These are phyloP conservation scores for Deinandra increscens DNA, from an alignment of 129 eudicot genomes.

Conservation along the genomic window DNA sequence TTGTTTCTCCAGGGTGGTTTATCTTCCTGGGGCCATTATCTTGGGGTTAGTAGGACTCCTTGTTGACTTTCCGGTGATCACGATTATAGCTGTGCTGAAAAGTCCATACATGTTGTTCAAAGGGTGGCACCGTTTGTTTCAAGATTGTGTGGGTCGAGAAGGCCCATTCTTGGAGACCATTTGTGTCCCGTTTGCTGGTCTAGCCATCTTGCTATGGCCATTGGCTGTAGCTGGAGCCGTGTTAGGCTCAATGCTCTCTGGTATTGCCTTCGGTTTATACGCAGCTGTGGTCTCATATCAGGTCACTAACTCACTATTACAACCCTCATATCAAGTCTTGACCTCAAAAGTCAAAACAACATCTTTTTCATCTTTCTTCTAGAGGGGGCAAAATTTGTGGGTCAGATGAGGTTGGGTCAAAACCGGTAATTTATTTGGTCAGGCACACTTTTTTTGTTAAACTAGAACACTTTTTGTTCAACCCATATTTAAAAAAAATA, in stretches of 20 bases:
- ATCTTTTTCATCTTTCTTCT: background rate
- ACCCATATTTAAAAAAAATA: background rate
- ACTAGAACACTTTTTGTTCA: background rate
- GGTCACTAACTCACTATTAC: constrained; percentile 39
- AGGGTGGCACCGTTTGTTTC: constrained; percentile 91
- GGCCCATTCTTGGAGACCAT: constrained; percentile 95
- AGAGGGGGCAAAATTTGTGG: constrained; percentile 1
- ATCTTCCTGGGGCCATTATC: constrained; percentile 54
- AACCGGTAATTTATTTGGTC: background rate
- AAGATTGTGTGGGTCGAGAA: constrained; percentile 89
- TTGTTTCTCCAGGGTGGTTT: constrained; percentile 46
- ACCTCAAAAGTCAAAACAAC: constrained; percentile 12
- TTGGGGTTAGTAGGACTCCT: constrained; percentile 60
- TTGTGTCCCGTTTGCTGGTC: constrained; percentile 94
- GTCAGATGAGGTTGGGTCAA: background rate
- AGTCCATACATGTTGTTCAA: constrained; percentile 88
- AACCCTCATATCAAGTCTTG: background rate
- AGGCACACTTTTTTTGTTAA: background rate
- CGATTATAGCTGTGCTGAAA: constrained; percentile 60
- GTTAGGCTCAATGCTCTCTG: constrained; percentile 67
- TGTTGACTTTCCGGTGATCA: constrained; percentile 68
- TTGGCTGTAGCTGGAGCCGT: constrained; percentile 89
- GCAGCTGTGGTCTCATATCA: constrained; percentile 78
- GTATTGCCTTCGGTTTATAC: constrained; percentile 67
- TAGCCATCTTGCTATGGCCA: constrained; percentile 94